Evolutionary conservation across 2,329 filamentous ascomycete genomes (phyloP), one percentile per base, ranked within the genome.

Genomic region (Teratosphaeria pseudoeucalypti): DNA sequence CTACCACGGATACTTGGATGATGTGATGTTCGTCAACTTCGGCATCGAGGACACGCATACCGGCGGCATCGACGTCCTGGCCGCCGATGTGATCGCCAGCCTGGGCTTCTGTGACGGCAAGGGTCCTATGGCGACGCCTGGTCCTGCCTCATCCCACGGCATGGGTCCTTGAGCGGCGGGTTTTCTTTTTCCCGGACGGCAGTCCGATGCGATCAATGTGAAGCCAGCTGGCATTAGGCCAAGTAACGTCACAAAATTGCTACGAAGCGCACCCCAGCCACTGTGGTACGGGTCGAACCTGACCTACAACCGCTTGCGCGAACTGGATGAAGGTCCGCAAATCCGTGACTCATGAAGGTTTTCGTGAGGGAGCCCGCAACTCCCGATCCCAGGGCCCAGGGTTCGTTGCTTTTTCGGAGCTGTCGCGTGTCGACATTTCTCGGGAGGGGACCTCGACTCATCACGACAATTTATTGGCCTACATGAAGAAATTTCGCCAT

Each of bases 1-100:
- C 34, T 84, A 85, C 62, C 79, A 84, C 64, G 83, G 82, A 0
- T 83, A 78, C 58, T 60, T 80, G 10, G 82, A 85, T 62, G 82
- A 85, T 64, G 75, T 78, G 12, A 19, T 85, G 14, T 79, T 85
- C 49, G 52, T 85, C 2, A 75, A 71, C 0, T 85, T 85, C 67
- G 82, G 82, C 0, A 77, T 83, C 39, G 82, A 85, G 66, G 82
- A 85, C 66, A 62, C 70, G 54, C 70, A 66, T 32, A 71, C 78
- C 0, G 82, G 69, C 0, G 79, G 74, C 0, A 81, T 85, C 19
- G 81, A 85, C 65, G 70, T 85, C 1, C 53, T 71, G 7, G 81
- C 80, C 0, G 73, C 70, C 1, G 80, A 83, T 61, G 58, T 85
- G 54, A 58, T 84, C 53, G 63, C 65, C 29, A 77, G 75, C 37